Base-by-base conservation (phyloP, 345 rosid genomes). In the Rhodamnia rubescens region DNA sequence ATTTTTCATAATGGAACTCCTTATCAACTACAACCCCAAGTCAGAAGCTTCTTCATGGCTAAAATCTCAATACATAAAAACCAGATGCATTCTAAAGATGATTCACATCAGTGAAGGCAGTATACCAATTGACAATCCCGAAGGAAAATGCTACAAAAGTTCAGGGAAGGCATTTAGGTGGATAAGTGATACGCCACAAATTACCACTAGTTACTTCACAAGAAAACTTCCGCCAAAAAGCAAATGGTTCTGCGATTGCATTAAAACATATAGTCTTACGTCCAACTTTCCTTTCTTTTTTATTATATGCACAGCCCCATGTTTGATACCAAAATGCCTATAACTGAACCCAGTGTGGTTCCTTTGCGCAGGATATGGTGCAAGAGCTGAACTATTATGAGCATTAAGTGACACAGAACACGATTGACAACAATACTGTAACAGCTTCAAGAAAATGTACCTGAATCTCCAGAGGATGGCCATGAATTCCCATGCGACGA, bases 401-500 rank as follows among this genome's bases (percentile, higher is more conserved):
- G 47, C 47, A 69, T 69, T 44, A 69, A 69, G 80, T 36, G 47
- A 69, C 0, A 49, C 51, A 44, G 81, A 29, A 51, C 51, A 83
- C 9, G 26, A 15, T 82, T 83, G 47, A 52, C 52, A 53, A 56
- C 56, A 59, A 53, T 82, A 82, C 32, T 18, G 8, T 47, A 52
- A 53, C 57, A 51, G 24, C 44, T 40, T 24, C 8, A 40, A 36
- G 47, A 36, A 74, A 54, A 53, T 36, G 87, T 83, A 96, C 99
- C 95, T 96, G 99, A 81, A 96, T 96, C 89, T 96, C 98, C 85
- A 96, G 84, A 88, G 99, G 98, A 86, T 96, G 98, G 81, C 99
- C 99, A 89, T 96, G 98, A 90, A 96, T 96, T 86, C 98, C 99
- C 98, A 96, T 96, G 53, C 98, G 95, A 57, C 99, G 98, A 87